Evolutionary conservation across 75 land plant species (phyloP).

Genomic region (Sequoia sempervirens): DNA sequence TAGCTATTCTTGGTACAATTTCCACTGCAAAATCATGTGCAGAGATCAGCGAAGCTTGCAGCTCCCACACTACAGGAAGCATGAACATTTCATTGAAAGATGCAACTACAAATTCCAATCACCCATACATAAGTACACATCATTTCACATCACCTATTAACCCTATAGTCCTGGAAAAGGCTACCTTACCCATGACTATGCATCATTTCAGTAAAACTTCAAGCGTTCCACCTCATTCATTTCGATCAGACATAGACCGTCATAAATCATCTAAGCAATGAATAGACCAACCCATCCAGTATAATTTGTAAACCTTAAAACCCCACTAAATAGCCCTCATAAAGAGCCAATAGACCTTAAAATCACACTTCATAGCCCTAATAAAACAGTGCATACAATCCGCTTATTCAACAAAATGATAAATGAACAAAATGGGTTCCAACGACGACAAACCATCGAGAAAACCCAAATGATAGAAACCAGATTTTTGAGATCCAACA

Average conservation of each 20-base stretch:
- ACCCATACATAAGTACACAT: neutral
- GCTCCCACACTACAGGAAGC: conserved; percentile 11
- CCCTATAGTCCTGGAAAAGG: neutral
- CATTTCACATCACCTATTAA: neutral
- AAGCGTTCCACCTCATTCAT: neutral
- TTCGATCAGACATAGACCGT: neutral
- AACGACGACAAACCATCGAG: neutral
- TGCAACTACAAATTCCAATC: conserved; percentile 4
- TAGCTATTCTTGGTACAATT: conserved; percentile 10
- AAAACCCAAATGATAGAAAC: neutral
- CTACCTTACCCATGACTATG: neutral
- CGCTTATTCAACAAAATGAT: neutral
- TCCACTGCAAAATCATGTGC: conserved; percentile 6
- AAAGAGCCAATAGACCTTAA: neutral
- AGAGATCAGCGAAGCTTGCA: neutral
- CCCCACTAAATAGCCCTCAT: neutral
- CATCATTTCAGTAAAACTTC: neutral
- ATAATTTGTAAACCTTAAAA: neutral
- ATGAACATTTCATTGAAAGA: neutral
- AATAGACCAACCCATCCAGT: neutral
- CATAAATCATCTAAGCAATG: conserved; percentile 1
- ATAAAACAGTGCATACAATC: neutral
- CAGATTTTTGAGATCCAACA: neutral
- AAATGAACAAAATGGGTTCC: neutral
- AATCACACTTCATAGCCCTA: neutral